Evolutionary conservation across 768 basidiomycete genomes (phyloP).

Genomic region (Phylloporus arenicola): DNA sequence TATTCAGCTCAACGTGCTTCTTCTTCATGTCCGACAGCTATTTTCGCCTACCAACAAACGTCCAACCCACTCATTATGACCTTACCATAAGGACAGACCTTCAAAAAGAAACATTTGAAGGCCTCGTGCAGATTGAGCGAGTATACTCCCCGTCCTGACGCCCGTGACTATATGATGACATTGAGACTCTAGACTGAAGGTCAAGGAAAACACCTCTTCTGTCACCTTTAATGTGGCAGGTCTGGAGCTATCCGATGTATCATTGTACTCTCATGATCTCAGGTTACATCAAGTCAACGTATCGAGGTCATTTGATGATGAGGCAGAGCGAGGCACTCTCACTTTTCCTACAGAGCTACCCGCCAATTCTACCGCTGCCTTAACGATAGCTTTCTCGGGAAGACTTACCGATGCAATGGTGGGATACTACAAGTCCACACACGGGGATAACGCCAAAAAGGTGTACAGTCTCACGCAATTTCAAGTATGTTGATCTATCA

Average conservation of each 20-base stretch:
- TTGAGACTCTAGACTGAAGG: constrained; percentile 46
- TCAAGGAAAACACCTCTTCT: constrained; percentile 53
- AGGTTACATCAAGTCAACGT: constrained; percentile 42
- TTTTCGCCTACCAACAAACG: constrained; percentile 57
- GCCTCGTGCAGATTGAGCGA: constrained; percentile 67
- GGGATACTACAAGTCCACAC: constrained; percentile 75
- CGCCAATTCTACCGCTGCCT: constrained; percentile 60
- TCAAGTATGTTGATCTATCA: constrained; percentile 42
- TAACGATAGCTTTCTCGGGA: constrained; percentile 67
- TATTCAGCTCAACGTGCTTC: not conserved
- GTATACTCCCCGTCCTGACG: constrained; percentile 20
- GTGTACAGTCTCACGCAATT: constrained; percentile 86
- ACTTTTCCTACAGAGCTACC: constrained; percentile 54
- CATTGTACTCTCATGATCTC: constrained; percentile 51
- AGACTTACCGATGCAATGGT: constrained; percentile 67
- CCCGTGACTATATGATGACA: not conserved
- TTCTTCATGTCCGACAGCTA: constrained; percentile 11
- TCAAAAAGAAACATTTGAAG: constrained; percentile 66
- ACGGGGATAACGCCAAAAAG: constrained; percentile 56
- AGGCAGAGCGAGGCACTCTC: constrained; percentile 61
- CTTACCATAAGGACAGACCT: constrained; percentile 79
- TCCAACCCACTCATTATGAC: constrained; percentile 74
- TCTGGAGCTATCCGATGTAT: constrained; percentile 53
- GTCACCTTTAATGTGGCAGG: constrained; percentile 63
- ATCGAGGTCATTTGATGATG: constrained; percentile 50